phyloP scores from a whole-genome alignment of 2,329 filamentous ascomycete species.

The Pseudocercospora vitis region DNA sequence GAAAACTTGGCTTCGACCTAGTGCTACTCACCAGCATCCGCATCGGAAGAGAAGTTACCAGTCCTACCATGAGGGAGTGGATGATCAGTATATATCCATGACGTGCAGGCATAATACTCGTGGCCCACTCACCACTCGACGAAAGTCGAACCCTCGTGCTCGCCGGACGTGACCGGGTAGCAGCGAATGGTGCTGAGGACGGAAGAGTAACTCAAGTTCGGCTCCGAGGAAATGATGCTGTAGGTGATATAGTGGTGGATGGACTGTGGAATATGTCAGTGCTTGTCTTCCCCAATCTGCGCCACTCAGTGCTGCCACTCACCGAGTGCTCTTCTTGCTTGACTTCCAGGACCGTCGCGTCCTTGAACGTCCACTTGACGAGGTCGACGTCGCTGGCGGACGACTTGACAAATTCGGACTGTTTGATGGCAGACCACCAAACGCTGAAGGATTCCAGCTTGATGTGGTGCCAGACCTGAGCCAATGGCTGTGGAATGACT shows the following conservation, averaged over 20 bases:
- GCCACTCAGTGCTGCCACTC: conserved; percentile 34
- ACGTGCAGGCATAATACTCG: too few relatives aligned
- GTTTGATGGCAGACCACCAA: conserved; percentile 65
- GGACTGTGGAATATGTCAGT: conserved; percentile 44
- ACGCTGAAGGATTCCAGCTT: conserved; percentile 68
- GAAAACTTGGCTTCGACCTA: not conserved
- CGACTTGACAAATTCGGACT: conserved; percentile 64
- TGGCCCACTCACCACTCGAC: too few relatives aligned
- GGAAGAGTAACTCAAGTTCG: conserved; percentile 64
- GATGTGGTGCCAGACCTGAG: conserved; percentile 71
- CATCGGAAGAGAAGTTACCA: conserved; percentile 68
- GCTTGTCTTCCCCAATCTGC: not conserved
- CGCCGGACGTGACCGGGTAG: conserved; percentile 66
- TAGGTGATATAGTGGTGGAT: conserved; percentile 77
- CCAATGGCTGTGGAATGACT: conserved; percentile 67
- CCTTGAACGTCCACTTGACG: conserved; percentile 69
- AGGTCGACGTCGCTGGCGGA: conserved; percentile 63
- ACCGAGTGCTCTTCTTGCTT: conserved; percentile 76
- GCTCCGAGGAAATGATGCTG: conserved; percentile 66
- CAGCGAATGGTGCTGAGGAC: conserved; percentile 66
- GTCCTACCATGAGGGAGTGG: too few relatives aligned
- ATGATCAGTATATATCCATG: not conserved
- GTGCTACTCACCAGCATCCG: conserved; percentile 60
- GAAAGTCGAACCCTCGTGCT: conserved; percentile 64
- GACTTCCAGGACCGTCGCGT: conserved; percentile 66